Conservation (phyloP, 306 rosid species). For the Vicia villosa region DNA sequence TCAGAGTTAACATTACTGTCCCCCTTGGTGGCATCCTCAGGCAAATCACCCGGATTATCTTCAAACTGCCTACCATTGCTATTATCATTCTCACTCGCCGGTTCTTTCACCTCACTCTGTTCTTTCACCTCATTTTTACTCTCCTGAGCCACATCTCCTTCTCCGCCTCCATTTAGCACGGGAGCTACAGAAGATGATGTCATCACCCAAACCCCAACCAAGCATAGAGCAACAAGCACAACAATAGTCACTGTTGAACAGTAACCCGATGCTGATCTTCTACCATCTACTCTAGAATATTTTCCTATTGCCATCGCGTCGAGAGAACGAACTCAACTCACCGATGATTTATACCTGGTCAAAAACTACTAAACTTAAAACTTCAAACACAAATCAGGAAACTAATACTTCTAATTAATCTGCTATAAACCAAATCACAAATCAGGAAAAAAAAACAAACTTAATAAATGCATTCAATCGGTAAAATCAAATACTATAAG, state of each 20-base stretch:
- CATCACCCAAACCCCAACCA: conserved; percentile 97
- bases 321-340: conserved; percentile 7
- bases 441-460: not conserved
- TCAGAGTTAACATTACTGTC: conserved; percentile 54
- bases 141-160: conserved; percentile 62
- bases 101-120: conserved; percentile 51
- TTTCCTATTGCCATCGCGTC: conserved; percentile 76
- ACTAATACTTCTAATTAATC: not conserved
- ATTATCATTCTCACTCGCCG: conserved; percentile 46
- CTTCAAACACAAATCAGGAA: not conserved
- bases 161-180: conserved; percentile 56
- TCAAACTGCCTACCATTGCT: conserved; percentile 70
- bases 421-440: not conserved
- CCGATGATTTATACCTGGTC: conserved; percentile 39
- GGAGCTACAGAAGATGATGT: conserved; percentile 89
- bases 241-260: conserved; percentile 89
- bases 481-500: not conserved
- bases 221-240: conserved; percentile 80
- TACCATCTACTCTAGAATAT: conserved; percentile 71
- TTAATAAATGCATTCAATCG: not conserved
- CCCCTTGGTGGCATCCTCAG: conserved; percentile 91
- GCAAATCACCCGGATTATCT: conserved; percentile 91
- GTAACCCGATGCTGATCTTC: conserved; percentile 75
- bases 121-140: conserved; percentile 60
- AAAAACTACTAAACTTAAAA: conserved; percentile 24